phyloP scores from a whole-genome alignment of 371 early-diverging fungal genomes.

The Rhizopus stolonifer region DNA sequence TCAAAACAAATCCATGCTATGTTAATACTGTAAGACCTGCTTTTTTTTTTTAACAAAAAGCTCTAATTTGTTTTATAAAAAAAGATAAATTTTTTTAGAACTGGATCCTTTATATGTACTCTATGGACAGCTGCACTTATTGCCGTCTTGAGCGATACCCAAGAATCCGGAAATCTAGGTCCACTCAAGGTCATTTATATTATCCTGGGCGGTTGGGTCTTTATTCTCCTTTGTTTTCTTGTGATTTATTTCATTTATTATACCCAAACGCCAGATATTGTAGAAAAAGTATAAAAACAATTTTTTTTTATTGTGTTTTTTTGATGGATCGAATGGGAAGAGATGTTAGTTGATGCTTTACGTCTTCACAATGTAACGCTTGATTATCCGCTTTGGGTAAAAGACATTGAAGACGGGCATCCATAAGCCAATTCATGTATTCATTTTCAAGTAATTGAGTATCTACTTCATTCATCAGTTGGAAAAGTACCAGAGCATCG shows the following conservation, averaged over 20 bases:
- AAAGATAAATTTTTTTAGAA: constrained; percentile 61
- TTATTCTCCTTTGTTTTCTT: constrained; percentile 51
- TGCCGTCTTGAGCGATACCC: constrained; percentile 51
- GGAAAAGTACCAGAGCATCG: constrained; percentile 56
- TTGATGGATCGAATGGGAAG: constrained; percentile 4
- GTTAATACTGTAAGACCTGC: constrained; percentile 37
- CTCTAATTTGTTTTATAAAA: not conserved
- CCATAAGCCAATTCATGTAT: constrained; percentile 62
- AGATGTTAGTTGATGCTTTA: constrained; percentile 17
- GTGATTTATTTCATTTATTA: constrained; percentile 47
- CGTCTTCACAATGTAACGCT: constrained; percentile 22
- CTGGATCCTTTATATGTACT: constrained; percentile 58
- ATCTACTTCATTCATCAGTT: constrained; percentile 55
- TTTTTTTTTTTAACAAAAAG: not conserved
- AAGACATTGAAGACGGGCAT: constrained; percentile 47
- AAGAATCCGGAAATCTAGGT: constrained; percentile 43
- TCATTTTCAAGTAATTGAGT: constrained; percentile 55
- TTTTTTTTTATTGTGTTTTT: not conserved
- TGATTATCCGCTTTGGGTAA: constrained; percentile 20
- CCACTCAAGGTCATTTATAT: constrained; percentile 51
- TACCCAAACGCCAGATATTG: constrained; percentile 13
- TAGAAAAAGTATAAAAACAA: too few relatives aligned
- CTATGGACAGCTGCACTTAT: constrained; percentile 57
- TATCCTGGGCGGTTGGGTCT: constrained; percentile 55
- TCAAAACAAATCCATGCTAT: constrained; percentile 58